Evolutionary conservation across 495 filamentous ascomycete species (phyloP).

Genomic region (Neurospora sp.): DNA sequence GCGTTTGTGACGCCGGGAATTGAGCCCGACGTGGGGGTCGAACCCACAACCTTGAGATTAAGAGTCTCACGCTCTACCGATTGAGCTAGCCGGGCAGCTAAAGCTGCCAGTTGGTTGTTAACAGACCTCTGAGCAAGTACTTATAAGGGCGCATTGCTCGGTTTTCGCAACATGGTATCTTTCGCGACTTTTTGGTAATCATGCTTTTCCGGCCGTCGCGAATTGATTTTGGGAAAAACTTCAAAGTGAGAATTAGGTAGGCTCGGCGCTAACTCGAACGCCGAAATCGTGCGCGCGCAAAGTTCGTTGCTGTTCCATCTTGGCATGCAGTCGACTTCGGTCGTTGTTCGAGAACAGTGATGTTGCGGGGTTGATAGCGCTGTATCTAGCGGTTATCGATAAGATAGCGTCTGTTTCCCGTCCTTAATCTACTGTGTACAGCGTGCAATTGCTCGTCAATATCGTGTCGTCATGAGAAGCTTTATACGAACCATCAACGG

Average conservation of each 20-base stretch:
- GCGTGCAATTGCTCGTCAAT: background rate
- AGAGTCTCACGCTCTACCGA: constrained; percentile 69
- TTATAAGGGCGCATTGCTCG: background rate
- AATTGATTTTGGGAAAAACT: background rate
- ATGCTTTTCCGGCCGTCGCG: background rate
- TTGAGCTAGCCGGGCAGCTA: constrained; percentile 47
- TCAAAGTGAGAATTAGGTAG: background rate
- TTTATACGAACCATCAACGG: background rate
- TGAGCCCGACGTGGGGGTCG: background rate
- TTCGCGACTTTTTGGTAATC: background rate
- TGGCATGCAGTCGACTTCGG: background rate
- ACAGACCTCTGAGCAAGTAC: rapidly evolving
- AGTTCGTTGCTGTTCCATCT: background rate
- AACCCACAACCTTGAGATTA: constrained; percentile 21
- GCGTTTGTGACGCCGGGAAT: background rate
- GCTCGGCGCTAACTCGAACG: background rate
- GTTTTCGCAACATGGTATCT: background rate
- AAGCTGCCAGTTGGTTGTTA: background rate
- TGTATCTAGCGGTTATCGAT: background rate
- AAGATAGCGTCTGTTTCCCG: background rate
- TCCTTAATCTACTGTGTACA: too few relatives aligned
- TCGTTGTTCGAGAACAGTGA: background rate
- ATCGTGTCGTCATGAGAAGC: background rate
- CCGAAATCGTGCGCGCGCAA: background rate
- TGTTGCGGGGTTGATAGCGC: background rate